Conservation (phyloP, 2,329 filamentous ascomycete genomes). For the Colletotrichum lentis region DNA sequence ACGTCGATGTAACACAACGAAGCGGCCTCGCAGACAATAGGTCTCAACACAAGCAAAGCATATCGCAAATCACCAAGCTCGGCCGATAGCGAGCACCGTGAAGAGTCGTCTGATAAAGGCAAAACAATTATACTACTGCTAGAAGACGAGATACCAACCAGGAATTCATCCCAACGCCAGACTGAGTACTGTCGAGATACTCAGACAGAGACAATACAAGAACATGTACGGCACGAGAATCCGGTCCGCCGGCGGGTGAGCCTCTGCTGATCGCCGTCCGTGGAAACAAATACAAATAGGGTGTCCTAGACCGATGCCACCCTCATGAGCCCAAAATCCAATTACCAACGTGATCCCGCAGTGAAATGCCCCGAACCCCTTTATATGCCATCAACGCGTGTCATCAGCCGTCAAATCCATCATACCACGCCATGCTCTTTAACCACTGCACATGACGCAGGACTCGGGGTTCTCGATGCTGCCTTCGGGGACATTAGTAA, state of each 20-base stretch:
- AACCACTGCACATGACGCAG: constrained; percentile 98
- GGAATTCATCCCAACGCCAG: constrained; percentile 9
- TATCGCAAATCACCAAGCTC: background rate
- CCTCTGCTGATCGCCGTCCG: background rate
- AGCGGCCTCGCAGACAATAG: background rate
- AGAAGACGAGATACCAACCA: background rate
- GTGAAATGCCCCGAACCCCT: constrained; percentile 27
- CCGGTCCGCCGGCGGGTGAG: background rate
- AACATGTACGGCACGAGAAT: constrained; percentile 8
- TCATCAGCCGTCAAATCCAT: constrained; percentile 38
- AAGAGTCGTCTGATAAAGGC: background rate
- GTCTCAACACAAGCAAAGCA: background rate
- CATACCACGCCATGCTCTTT: constrained; percentile 44
- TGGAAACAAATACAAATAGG: constrained; percentile 25
- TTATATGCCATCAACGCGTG: constrained; percentile 33
- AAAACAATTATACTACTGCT: background rate
- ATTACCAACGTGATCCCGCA: constrained; percentile 25
- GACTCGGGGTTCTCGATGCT: constrained; percentile 97
- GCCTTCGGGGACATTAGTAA: constrained; percentile 59
- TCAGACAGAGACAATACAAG: constrained; percentile 1
- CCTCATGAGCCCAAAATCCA: constrained; percentile 22
- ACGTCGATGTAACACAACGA: background rate
- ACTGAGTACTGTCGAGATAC: constrained; percentile 1
- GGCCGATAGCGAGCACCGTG: background rate
- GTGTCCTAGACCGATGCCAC: constrained; percentile 28